Base-by-base conservation (phyloP, 148 eudicot genomes). In the Tetragonia tetragonoides region DNA sequence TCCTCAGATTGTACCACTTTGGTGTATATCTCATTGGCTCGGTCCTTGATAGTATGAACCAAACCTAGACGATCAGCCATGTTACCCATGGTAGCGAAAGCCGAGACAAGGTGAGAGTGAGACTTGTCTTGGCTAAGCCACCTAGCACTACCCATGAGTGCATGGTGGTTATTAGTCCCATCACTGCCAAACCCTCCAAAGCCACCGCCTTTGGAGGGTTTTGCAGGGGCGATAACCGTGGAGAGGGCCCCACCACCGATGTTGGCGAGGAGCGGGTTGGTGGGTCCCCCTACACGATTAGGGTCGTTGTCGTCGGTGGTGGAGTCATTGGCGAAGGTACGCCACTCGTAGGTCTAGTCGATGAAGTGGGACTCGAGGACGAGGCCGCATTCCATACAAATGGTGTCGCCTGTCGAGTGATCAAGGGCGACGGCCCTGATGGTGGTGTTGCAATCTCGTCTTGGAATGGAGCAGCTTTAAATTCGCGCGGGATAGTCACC, bases 281-380 rank as follows among this genome's bases (percentile, higher is more conserved):
- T 73, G 0, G 93, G 89, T 0, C 85, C 84, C 0, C 96, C 96
- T 15, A 93, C 94, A 63, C 92, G 94, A 24, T 71, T 86, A 10
- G 93, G 96, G 68, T 91, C 94, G 28, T 84, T 79, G 56, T 91
- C 89, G 20, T 85, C 86, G 28, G 38, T 20, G 38, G 88, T 87
- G 17, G 89, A 88, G 74, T 91, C 94, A 46, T 91, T 92, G 34
- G 86, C 86, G 10, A 86, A 90, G 85, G 83, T 90, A 8, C 97
- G 75, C 97, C 94, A 90, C 85, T 92, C 97, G 37, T 87, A 89
- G 17, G 88, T 89, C 75, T 91, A 91, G 51, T 93, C 96, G 28
- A 88, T 87, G 10, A 85, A 90, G 85, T 88, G 90, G 0, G 94
- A 87, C 60, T 92, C 97, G 53, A 90, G 81, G 15, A 92, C 92